Evolutionary conservation across 192 early-diverging fungal species (phyloP).

Genomic region (Dissophora globulifera): DNA sequence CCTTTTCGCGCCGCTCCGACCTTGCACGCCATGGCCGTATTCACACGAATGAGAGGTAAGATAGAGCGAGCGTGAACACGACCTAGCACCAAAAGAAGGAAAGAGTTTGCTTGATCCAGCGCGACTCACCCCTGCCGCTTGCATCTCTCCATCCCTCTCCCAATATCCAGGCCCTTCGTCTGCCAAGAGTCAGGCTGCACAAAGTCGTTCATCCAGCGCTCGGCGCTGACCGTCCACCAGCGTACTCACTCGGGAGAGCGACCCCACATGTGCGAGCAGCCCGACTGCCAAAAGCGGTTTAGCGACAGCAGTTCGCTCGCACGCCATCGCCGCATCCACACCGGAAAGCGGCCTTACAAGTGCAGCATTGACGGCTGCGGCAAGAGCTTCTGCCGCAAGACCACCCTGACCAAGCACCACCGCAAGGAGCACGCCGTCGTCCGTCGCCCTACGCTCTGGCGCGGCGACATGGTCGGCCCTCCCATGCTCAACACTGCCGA

Average conservation of each 20-base stretch:
- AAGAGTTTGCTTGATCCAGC: too few relatives aligned
- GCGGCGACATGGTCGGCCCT: conserved; percentile 13
- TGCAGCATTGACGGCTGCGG: conserved; percentile 55
- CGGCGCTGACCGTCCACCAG: conserved; percentile 82
- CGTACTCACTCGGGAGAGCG: conserved; percentile 84
- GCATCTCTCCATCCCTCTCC: too few relatives aligned
- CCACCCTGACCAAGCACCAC: conserved; percentile 63
- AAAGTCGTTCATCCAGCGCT: conserved; percentile 86
- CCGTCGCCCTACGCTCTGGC: conserved; percentile 25
- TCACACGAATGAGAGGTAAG: conserved; percentile 79
- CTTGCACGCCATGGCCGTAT: conserved; percentile 81
- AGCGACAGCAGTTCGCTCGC: conserved; percentile 82
- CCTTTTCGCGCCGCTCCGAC: conserved; percentile 77
- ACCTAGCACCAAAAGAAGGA: too few relatives aligned
- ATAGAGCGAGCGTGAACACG: too few relatives aligned
- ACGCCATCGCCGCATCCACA: conserved; percentile 74
- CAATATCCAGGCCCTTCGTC: conserved; percentile 64
- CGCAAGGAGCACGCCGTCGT: conserved; percentile 44
- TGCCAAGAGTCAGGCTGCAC: conserved; percentile 73
- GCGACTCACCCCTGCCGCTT: too few relatives aligned
- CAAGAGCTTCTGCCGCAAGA: conserved; percentile 65
- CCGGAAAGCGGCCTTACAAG: conserved; percentile 77
- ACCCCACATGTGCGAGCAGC: conserved; percentile 75
- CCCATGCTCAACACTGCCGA: conserved; percentile 2
- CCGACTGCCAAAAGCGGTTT: conserved; percentile 81